Evolutionary conservation across 306 rosid species (phyloP).

Genomic region (Astragalus glycyphyllos): DNA sequence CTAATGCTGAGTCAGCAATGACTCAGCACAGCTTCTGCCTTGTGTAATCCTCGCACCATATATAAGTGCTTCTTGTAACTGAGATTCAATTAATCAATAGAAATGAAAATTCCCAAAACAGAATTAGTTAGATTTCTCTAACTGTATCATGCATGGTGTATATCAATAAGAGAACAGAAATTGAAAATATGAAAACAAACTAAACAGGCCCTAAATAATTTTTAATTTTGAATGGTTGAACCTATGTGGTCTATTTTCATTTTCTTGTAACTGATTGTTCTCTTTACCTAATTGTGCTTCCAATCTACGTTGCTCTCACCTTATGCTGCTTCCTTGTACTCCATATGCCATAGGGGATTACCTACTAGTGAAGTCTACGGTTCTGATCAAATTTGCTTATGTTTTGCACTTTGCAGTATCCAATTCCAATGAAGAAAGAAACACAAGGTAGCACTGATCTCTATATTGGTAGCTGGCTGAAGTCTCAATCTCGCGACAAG

Average conservation of each 20-base stretch:
- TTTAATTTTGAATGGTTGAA: not conserved
- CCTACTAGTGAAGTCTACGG: not conserved
- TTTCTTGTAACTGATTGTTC: conserved; percentile 9
- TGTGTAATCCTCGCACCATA: no score
- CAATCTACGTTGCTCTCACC: conserved; percentile 5
- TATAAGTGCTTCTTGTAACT: no score
- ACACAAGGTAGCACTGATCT: conserved; percentile 88
- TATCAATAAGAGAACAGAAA: no score
- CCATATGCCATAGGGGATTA: conserved; percentile 16
- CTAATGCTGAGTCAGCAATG: no score
- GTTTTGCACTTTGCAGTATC: conserved; percentile 63
- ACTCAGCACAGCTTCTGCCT: no score
- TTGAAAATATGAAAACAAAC: no score
- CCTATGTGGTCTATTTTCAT: not conserved
- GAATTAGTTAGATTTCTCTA: no score
- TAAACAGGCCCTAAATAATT: not conserved
- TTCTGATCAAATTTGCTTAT: conserved; percentile 22
- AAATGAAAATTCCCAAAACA: no score
- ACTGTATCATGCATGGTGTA: no score
- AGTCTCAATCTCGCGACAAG: conserved; percentile 85
- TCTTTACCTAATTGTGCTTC: conserved; percentile 8
- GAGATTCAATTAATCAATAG: no score
- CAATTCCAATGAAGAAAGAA: conserved; percentile 84
- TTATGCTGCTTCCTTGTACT: conserved; percentile 5
- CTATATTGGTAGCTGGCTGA: conserved; percentile 82